These are phyloP conservation scores for Thyridium curvatum DNA, from an alignment of 2,329 filamentous ascomycete genomes.

Conservation along the genomic window DNA sequence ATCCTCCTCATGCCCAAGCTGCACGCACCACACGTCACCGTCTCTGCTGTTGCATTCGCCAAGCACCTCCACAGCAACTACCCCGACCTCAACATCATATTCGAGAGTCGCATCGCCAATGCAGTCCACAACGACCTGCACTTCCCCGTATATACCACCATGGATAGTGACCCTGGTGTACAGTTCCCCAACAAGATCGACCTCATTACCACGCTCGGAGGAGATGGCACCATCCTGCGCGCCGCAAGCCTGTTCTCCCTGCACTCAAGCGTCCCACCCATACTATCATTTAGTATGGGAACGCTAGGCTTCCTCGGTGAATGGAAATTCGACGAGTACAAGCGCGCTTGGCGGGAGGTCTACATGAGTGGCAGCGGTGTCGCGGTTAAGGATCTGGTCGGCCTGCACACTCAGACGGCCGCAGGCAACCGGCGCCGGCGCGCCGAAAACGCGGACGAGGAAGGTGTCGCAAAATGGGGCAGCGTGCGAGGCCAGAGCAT, in stretches of 20 bases:
- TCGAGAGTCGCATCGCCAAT: conserved; percentile 70
- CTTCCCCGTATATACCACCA: conserved; percentile 66
- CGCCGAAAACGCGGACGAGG: conserved; percentile 3
- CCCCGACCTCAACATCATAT: conserved; percentile 71
- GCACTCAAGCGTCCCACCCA: conserved; percentile 74
- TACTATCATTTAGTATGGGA: conserved; percentile 95
- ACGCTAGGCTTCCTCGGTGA: conserved; percentile 91
- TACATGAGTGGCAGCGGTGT: conserved; percentile 69
- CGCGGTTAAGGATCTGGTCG: conserved; percentile 35
- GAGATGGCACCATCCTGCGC: conserved; percentile 85
- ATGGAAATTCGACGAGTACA: conserved; percentile 93
- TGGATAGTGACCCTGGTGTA: conserved; percentile 31
- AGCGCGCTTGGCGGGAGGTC: conserved; percentile 84
- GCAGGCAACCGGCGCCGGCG: conserved; percentile 1
- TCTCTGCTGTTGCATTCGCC: conserved; percentile 48
- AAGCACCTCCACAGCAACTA: conserved; percentile 77
- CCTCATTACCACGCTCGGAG: conserved; percentile 82
- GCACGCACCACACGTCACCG: conserved; percentile 44
- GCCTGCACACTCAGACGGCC: conserved; percentile 31
- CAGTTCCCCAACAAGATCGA: conserved; percentile 76
- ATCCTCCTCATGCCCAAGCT: conserved; percentile 54
- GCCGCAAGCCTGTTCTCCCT: conserved; percentile 84
- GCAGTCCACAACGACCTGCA: conserved; percentile 64
- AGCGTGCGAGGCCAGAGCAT: conserved; percentile 73
- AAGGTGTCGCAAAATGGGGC: conserved; percentile 49